A percentile compares a stretch with the other conserved stretches of the same genome.
Conservation (phyloP, 139 green algal genomes). For the Coccomyxa sp. region DNA sequence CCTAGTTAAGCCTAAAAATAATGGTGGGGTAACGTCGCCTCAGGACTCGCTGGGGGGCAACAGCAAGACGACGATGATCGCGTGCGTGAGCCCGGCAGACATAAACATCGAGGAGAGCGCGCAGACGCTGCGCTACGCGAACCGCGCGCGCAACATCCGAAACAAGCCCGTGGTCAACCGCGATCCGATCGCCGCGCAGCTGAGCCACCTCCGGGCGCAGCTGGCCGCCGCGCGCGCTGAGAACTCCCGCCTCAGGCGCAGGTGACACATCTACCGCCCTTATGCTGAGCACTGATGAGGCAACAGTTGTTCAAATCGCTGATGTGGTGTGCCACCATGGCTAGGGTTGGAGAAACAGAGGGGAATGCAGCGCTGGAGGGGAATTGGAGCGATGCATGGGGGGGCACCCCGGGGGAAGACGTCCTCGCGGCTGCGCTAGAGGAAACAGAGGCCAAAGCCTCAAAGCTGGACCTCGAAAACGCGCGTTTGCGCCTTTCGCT, state of each 20-base stretch:
- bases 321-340: too few relatives aligned
- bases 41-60: conserved; percentile 95
- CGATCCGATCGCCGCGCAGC: conserved; percentile 73
- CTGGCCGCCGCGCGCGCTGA: conserved; percentile 56
- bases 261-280: too few relatives aligned
- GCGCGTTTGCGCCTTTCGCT: conserved; percentile 53
- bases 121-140: conserved; percentile 83
- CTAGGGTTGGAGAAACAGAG: too few relatives aligned
- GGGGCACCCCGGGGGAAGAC: neutral
- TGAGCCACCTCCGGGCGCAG: conserved; percentile 72
- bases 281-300: too few relatives aligned
- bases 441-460: conserved; percentile 45
- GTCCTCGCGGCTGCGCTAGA: conserved; percentile 41
- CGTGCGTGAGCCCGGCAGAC: conserved; percentile 85
- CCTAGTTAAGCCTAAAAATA: neutral
- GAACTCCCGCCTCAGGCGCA: conserved; percentile 32
- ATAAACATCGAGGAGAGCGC: conserved; percentile 85
- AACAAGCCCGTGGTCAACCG: conserved; percentile 95
- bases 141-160: conserved; percentile 84
- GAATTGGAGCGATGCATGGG: neutral
- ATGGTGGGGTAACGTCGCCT: too few relatives aligned
- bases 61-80: conserved; percentile 91
- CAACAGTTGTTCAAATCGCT: too few relatives aligned
- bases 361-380: neutral
- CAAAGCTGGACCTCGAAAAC: conserved; percentile 50